Evolutionary conservation across 2,329 filamentous ascomycete species (phyloP).

Genomic region (Ceratocystis harringtonii): DNA sequence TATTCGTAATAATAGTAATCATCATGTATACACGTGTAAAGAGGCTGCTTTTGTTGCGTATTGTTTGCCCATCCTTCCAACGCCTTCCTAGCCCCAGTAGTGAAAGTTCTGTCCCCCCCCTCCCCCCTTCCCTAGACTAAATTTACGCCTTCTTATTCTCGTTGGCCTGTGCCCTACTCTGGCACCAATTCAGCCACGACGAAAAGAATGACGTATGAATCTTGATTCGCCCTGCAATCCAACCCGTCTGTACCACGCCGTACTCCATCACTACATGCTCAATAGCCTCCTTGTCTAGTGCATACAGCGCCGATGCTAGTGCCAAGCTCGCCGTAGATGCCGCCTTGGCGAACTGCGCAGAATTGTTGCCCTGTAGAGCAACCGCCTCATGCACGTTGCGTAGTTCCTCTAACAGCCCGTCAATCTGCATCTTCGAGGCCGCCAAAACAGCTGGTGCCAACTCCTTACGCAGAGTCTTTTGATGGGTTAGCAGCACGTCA

Average conservation of each 20-base stretch:
- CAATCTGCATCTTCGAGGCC: neutral
- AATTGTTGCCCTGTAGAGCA: slow-evolving; percentile 40
- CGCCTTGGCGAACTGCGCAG: slow-evolving; percentile 57
- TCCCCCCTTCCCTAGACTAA: neutral
- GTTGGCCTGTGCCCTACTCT: slow-evolving; percentile 28
- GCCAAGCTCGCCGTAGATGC: slow-evolving; percentile 60
- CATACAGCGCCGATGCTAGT: slow-evolving; percentile 46
- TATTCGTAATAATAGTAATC: neutral
- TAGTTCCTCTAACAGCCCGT: slow-evolving; percentile 30
- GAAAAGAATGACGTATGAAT: slow-evolving; percentile 52
- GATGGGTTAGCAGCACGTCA: slow-evolving; percentile 57
- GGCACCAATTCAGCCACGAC: slow-evolving; percentile 63
- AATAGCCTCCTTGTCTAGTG: slow-evolving; percentile 37
- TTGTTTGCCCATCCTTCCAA: neutral
- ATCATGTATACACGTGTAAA: neutral
- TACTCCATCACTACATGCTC: slow-evolving; percentile 48
- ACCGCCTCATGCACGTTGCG: slow-evolving; percentile 54
- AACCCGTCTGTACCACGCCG: slow-evolving; percentile 40
- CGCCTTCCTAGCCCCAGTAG: neutral
- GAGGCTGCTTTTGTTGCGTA: neutral
- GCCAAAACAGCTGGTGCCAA: slow-evolving; percentile 25
- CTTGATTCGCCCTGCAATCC: slow-evolving; percentile 42
- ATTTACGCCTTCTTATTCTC: slow-evolving; percentile 6
- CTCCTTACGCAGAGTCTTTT: slow-evolving; percentile 49
- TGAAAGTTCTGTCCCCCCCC: neutral